A percentile compares a stretch with the other conserved stretches of the same genome.
Evolutionary conservation across 192 early-diverging fungal species (phyloP).

Genomic region (Coemansia sp.): DNA sequence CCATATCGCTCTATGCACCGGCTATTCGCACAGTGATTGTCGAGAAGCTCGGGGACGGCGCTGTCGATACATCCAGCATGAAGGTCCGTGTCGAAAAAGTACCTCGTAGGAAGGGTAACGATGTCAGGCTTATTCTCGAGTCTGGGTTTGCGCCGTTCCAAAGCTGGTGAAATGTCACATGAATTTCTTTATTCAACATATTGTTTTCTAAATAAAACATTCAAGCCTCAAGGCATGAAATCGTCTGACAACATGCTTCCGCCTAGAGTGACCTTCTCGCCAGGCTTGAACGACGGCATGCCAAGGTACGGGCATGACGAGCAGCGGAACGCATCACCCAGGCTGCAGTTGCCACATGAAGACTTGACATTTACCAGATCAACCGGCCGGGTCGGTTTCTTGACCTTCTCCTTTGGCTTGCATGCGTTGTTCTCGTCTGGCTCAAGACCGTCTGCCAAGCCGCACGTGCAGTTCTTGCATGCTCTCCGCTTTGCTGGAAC

Average conservation of each 20-base stretch:
- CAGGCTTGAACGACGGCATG: conserved; percentile 95
- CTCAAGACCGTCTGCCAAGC: conserved; percentile 77
- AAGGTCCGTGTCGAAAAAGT: conserved; percentile 39
- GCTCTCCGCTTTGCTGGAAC: conserved; percentile 82
- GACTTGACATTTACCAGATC: conserved; percentile 59
- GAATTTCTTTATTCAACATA: background rate
- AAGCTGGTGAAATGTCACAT: conserved; percentile 29
- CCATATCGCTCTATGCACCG: conserved; percentile 41
- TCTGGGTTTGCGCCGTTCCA: conserved; percentile 32
- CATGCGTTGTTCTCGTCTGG: conserved; percentile 44
- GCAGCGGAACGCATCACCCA: conserved; percentile 98
- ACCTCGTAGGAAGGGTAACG: conserved; percentile 9
- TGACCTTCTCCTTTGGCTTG: conserved; percentile 57
- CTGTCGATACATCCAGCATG: conserved; percentile 26
- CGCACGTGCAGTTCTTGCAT: conserved; percentile 98
- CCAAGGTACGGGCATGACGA: conserved; percentile 93
- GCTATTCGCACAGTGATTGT: conserved; percentile 37
- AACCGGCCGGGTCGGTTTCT: conserved; percentile 46
- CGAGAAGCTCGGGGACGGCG: conserved; percentile 46
- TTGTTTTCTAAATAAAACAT: background rate
- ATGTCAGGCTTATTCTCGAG: conserved; percentile 31
- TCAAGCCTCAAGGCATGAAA: conserved; percentile 34
- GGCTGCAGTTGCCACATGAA: conserved; percentile 75
- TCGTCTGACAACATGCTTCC: conserved; percentile 60
- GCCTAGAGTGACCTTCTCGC: conserved; percentile 85